phyloP scores from a whole-genome alignment of 2,329 filamentous ascomycete species.

The Talaromyces sp. region DNA sequence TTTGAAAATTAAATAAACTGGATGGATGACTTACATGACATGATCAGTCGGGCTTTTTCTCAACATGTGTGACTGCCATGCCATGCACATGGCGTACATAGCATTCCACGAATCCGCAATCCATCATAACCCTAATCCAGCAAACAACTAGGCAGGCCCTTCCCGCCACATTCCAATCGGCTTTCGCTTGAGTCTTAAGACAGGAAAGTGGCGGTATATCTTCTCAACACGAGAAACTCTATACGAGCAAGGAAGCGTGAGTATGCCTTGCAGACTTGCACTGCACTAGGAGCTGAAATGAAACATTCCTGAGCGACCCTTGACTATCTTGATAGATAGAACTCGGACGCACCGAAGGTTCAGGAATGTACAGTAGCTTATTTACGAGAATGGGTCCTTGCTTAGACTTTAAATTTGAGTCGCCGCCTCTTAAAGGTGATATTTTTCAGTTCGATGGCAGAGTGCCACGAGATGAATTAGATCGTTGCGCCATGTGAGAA shows the following conservation, averaged over 20 bases:
- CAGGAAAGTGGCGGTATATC: neutral
- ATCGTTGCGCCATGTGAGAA: neutral
- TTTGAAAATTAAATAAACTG: neutral
- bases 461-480: neutral
- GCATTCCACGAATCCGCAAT: neutral
- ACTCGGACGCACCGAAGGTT: neutral
- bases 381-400: neutral
- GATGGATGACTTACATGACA: neutral
- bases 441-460: neutral
- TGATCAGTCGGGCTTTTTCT: neutral
- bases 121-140: neutral
- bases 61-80: neutral
- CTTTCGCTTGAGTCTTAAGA: neutral
- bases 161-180: neutral
- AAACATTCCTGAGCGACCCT: constrained; percentile 2
- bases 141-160: neutral
- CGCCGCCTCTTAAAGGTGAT: neutral
- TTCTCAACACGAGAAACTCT: neutral
- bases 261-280: neutral
- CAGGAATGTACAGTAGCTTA: neutral
- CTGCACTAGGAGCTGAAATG: neutral
- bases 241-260: neutral
- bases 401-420: neutral
- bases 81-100: neutral
- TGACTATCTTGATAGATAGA: neutral